These are phyloP conservation scores for Pseudophaeomoniella oleicola DNA, from an alignment of 2,329 filamentous ascomycete species.

Conservation along the genomic window DNA sequence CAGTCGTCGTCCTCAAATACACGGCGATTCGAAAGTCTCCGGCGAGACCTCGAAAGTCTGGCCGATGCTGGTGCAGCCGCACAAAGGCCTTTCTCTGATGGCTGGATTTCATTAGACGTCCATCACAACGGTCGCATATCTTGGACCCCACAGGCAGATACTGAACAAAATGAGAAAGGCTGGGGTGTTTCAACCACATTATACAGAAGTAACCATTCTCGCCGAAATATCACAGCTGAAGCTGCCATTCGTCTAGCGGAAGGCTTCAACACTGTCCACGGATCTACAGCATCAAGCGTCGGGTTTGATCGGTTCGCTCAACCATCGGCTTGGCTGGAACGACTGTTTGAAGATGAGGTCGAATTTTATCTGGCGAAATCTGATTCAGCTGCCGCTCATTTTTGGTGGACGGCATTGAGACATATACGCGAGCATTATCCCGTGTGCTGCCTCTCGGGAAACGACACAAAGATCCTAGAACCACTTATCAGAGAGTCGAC, in stretches of 20 bases:
- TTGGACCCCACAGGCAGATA: too few relatives aligned
- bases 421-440: slow-evolving; percentile 48
- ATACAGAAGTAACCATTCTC: not conserved
- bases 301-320: slow-evolving; percentile 1
- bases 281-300: not conserved
- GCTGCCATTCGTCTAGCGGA: not conserved
- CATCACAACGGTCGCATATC: not conserved
- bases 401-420: slow-evolving; percentile 72
- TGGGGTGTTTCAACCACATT: too few relatives aligned
- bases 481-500: slow-evolving; percentile 60
- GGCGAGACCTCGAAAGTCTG: not conserved
- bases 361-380: slow-evolving; percentile 62
- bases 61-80: not conserved
- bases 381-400: slow-evolving; percentile 70
- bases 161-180: too few relatives aligned
- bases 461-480: slow-evolving; percentile 55
- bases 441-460: slow-evolving; percentile 41
- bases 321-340: slow-evolving; percentile 15
- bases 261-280: not conserved
- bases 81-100: not conserved
- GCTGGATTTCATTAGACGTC: not conserved
- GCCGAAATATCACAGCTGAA: not conserved
- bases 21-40: not conserved
- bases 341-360: slow-evolving; percentile 49
- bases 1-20: too few relatives aligned